Conservation (phyloP, 83 land plant genomes). For the Larix sibirica region DNA sequence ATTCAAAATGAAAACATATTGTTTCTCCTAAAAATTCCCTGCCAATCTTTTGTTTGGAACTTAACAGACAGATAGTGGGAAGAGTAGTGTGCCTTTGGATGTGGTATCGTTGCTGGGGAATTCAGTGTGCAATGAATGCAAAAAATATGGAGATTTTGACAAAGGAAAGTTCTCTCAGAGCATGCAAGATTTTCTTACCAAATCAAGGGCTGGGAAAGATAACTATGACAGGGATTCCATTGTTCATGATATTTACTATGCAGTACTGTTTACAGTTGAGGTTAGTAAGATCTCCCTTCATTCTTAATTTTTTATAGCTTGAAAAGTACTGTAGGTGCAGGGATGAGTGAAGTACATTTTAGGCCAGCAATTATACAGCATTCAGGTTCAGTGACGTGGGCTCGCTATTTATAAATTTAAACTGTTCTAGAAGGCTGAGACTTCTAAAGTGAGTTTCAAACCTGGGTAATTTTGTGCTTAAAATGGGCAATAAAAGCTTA, state of each 20-base stretch:
- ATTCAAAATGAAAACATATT: background rate
- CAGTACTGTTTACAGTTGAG: constrained; percentile 32
- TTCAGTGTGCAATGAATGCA: constrained; percentile 35
- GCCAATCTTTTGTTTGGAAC: background rate
- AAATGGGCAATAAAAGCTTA: background rate
- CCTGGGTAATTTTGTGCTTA: background rate
- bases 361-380: background rate
- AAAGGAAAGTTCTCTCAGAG: constrained; percentile 31
- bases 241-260: constrained; percentile 48
- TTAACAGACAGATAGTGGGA: constrained; percentile 37
- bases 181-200: constrained; percentile 35
- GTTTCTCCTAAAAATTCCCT: background rate
- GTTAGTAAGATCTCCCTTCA: constrained; percentile 6
- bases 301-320: background rate
- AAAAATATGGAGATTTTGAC: constrained; percentile 49
- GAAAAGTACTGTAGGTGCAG: background rate
- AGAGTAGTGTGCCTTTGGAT: constrained; percentile 39
- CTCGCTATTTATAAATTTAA: background rate
- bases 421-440: background rate
- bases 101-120: constrained; percentile 33
- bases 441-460: background rate
- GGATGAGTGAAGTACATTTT: too few species aligned
- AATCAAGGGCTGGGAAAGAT: constrained; percentile 34
- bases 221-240: constrained; percentile 41
- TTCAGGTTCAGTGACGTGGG: too few species aligned